phyloP scores from a whole-genome alignment of 805 yeast genomes.

The Dipodascus geniculatus region DNA sequence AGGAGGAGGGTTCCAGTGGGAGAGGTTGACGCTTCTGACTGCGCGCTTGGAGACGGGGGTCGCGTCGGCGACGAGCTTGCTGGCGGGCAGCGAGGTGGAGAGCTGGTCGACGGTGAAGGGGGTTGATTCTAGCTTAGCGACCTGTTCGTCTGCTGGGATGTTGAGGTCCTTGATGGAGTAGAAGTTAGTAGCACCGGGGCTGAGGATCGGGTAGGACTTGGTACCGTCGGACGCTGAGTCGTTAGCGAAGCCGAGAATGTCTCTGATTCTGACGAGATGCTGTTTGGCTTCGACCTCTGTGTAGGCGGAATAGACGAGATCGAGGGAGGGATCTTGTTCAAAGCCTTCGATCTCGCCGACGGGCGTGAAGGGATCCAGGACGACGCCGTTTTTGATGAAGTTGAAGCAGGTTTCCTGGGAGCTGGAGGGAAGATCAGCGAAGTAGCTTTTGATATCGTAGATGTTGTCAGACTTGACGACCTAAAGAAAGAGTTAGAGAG shows the following conservation, averaged over 20 bases:
- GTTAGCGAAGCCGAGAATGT: constrained; percentile 38
- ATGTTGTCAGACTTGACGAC: constrained; percentile 34
- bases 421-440: constrained; percentile 39
- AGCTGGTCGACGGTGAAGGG: not conserved
- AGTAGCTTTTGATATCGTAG: constrained; percentile 44
- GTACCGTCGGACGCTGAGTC: constrained; percentile 27
- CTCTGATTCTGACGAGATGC: constrained; percentile 56
- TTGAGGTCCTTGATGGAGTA: constrained; percentile 16
- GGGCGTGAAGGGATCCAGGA: constrained; percentile 26
- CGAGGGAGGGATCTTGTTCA: constrained; percentile 30
- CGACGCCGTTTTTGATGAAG: constrained; percentile 29
- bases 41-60: constrained; percentile 20
- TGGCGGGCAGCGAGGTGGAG: constrained; percentile 3
- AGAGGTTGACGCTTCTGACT: constrained; percentile 50
- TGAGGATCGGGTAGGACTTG: constrained; percentile 8
- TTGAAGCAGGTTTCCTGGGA: constrained; percentile 46
- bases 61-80: constrained; percentile 1
- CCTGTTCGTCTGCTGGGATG: constrained; percentile 16
- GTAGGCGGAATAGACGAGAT: constrained; percentile 44
- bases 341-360: constrained; percentile 22
- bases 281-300: constrained; percentile 46
- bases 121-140: not conserved
- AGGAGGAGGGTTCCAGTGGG: constrained; percentile 84
- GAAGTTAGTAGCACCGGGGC: constrained; percentile 41
- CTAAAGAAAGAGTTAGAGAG: constrained; percentile 12